Evolutionary conservation across 1,284 basidiomycete species (phyloP).

Genomic region (Anthracocystis setariae): DNA sequence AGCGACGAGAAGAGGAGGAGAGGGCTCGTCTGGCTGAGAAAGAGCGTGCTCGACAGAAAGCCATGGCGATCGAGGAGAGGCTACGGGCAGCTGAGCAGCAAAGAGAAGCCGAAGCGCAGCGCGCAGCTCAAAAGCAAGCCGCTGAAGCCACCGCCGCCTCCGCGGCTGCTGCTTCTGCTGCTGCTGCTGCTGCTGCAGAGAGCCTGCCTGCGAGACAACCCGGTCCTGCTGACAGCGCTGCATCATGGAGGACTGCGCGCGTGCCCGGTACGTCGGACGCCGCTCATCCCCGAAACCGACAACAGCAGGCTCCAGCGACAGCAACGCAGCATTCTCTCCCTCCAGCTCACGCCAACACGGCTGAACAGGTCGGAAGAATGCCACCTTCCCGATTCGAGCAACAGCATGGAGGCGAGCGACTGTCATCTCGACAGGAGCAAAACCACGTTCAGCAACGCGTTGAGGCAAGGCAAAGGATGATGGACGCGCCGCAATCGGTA

Average conservation of each 20-base stretch:
- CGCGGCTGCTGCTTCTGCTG: conserved; percentile 6
- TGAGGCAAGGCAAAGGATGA: conserved; percentile 9
- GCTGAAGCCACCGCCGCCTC: conserved; percentile 13
- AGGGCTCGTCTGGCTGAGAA: conserved; percentile 52
- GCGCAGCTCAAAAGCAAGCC: conserved; percentile 24
- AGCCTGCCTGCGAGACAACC: conserved; percentile 13
- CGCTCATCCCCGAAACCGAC: conserved; percentile 2
- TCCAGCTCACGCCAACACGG: neutral
- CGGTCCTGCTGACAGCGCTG: conserved; percentile 40
- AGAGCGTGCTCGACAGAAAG: conserved; percentile 62
- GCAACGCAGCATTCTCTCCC: neutral
- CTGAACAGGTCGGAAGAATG: conserved; percentile 11
- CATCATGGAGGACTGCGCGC: conserved; percentile 38
- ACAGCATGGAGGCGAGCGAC: conserved; percentile 11
- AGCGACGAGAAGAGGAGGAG: conserved; percentile 64
- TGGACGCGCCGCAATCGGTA: neutral
- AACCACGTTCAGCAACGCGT: conserved; percentile 1
- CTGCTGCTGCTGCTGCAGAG: conserved; percentile 8
- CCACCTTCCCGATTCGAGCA: conserved; percentile 11
- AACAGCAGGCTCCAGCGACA: conserved; percentile 9
- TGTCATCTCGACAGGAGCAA: conserved; percentile 12
- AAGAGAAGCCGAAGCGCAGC: conserved; percentile 40
- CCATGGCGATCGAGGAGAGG: conserved; percentile 59
- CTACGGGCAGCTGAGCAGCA: conserved; percentile 52
- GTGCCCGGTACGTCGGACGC: conserved; percentile 1